Evolutionary conservation across 768 basidiomycete species (phyloP), one percentile per base, ranked within the genome.

Genomic region (Coprinopsis sp.): DNA sequence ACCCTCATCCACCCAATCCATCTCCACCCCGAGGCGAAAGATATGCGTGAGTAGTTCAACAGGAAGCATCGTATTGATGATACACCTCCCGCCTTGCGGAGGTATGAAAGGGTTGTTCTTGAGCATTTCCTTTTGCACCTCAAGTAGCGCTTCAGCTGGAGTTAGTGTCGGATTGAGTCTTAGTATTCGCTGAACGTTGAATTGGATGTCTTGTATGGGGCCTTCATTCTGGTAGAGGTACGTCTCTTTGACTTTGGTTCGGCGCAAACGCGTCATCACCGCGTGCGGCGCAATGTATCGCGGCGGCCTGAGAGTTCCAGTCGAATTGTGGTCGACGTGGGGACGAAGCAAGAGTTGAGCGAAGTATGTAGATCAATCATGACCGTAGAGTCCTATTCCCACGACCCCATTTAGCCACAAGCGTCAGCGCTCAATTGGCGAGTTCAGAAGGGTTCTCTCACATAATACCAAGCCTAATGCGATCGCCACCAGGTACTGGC

Each of bases 21-120:
- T 66, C 46, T 55, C 3, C 24, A 66, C 63, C 4, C 81, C 81
- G 7, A 73, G 51, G 8, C 69, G 59, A 53, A 82, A 83, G 47
- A 83, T 76, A 49, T 74, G 68, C 1, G 72, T 75, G 4, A 83
- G 69, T 21, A 83, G 64, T 54, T 82, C 81, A 14, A 72, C 71
- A 1, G 80, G 79, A 13, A 82, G 69, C 29, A n/a, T n/a, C n/a
- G 65, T 61, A 45, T 80, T 76, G 27, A 82, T 67, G 1, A 70
- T 75, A 51, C 78, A 80, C 27, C 60, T 55, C 2, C 58, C 64
- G 41, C 69, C 66, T 19, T 59, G 60, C 0, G 76, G 76, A 8
- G 78, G 74, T 23, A 70, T 56, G 47, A 66, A 78, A 1, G 73
- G 78, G 47, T 78, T 78, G 54, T 76, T 70, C 23, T 55, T 51